Base-by-base conservation (phyloP, 345 rosid species). In the Rhizophora apiculata region DNA sequence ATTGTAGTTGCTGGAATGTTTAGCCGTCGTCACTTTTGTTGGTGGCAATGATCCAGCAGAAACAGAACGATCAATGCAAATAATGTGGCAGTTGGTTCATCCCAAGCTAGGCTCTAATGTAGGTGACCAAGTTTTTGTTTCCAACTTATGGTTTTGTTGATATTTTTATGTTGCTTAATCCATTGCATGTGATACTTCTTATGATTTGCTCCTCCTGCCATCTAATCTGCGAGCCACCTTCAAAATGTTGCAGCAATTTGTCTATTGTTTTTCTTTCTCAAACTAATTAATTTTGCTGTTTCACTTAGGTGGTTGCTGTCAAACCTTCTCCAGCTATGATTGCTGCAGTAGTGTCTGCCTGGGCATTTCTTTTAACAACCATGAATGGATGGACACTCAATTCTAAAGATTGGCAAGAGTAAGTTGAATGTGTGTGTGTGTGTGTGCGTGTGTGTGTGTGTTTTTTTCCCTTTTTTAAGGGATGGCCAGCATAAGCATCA, bases 281-380 rank as follows among this genome's bases (percentile, higher is more conserved):
- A 10, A 11, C n/a, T 72, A 60, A 53, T 70, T 30, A 49, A 27
- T 24, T 39, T 10, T 2, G 3, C 49, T 20, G 39, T 22, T 63
- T 58, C 58, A 22, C 11, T 20, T 20, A 94, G 99, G 99, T 92
- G 46, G 88, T 83, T 76, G 87, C 82, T 22, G 71, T 72, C 69
- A 92, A 83, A 72, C 86, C 84, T 74, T 79, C 98, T 32, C 67
- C 88, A 16, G 80, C 82, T 56, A 76, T 89, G 39, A 82, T 86
- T 81, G 63, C 91, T 57, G 82, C 97, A 34, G 83, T 83, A 74
- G 97, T 90, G 65, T 90, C 97, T 76, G 85, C 96, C 57, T 95
- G 99, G 99, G 82, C 98, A 62, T 92, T 92, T 84, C 91, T 95
- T 72, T 83, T 95, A 64, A 87, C 98, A 69, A 82, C 92, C 60